Percentiles rank a stretch among this genome's conserved stretches.
phyloP scores from a whole-genome alignment of 768 basidiomycete genomes.

The Podaxis mareebaensis region DNA sequence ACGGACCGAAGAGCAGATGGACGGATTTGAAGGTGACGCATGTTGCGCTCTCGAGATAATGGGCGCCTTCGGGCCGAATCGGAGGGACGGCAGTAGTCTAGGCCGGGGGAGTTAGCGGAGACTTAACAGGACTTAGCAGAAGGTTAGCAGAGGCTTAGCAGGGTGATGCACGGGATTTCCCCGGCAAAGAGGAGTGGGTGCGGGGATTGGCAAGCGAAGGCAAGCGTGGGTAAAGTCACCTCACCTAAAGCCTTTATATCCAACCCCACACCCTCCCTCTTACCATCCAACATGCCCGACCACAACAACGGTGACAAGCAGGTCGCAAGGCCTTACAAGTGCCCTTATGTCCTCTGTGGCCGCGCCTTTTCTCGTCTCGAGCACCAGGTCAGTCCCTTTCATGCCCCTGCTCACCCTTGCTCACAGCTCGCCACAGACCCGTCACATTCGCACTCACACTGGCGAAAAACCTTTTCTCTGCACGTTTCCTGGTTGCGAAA shows the following conservation, averaged over 20 bases:
- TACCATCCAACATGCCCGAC: constrained; percentile 20
- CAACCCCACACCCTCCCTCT: constrained; percentile 7
- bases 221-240: constrained; percentile 10
- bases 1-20: constrained; percentile 11
- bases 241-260: constrained; percentile 8
- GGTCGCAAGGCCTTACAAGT: constrained; percentile 85
- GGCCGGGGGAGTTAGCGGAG: neutral
- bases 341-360: constrained; percentile 87
- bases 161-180: constrained; percentile 7
- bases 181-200: neutral
- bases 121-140: neutral
- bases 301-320: constrained; percentile 30
- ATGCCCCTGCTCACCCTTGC: constrained; percentile 5
- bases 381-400: constrained; percentile 68
- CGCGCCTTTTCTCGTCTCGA: constrained; percentile 96
- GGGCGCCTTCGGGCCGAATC: constrained; percentile 12
- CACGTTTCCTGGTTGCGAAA: constrained; percentile 92
- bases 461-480: constrained; percentile 98
- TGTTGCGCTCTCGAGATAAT: neutral
- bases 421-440: constrained; percentile 61
- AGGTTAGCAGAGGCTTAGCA: constrained; percentile 10
- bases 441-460: constrained; percentile 97
- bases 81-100: constrained; percentile 4
- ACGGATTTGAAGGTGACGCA: constrained; percentile 5
- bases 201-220: constrained; percentile 1